phyloP scores from a whole-genome alignment of 75 land plant species.

The Pinus taeda region DNA sequence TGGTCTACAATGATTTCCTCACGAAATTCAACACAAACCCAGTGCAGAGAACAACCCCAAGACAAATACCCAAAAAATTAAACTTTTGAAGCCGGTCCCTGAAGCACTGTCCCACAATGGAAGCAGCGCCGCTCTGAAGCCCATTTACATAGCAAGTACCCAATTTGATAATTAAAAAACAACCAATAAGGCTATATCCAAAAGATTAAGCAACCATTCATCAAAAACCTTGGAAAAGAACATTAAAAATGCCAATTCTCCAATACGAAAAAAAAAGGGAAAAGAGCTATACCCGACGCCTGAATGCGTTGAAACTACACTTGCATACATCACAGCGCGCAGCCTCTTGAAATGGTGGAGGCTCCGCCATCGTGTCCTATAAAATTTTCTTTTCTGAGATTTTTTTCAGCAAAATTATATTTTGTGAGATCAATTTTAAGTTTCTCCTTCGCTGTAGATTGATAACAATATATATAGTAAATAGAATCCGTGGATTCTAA shows the following conservation, averaged over 20 bases:
- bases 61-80: not conserved
- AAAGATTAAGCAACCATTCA: not conserved
- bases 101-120: not conserved
- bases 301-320: slow-evolving; percentile 81
- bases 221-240: not conserved
- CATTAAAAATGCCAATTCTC: not conserved
- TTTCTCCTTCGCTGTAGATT: too few relatives aligned
- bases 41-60: not conserved
- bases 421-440: too few relatives aligned
- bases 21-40: not conserved
- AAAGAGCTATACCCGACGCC: slow-evolving; percentile 57
- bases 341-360: slow-evolving; percentile 84
- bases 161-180: not conserved
- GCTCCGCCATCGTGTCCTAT: slow-evolving; percentile 18
- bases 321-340: slow-evolving; percentile 74
- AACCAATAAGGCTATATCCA: not conserved
- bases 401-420: too few relatives aligned
- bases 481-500: too few relatives aligned
- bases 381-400: too few relatives aligned
- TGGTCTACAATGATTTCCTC: not conserved
- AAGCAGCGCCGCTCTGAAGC: not conserved
- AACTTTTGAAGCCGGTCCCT: not conserved
- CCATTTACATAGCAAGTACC: not conserved
- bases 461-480: too few relatives aligned
- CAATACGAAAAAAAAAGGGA: not conserved